Percentiles rank a stretch among this genome's conserved stretches.
Evolutionary conservation across 1,284 basidiomycete genomes (phyloP).

Genomic region (Fomitopsis schrenkii): DNA sequence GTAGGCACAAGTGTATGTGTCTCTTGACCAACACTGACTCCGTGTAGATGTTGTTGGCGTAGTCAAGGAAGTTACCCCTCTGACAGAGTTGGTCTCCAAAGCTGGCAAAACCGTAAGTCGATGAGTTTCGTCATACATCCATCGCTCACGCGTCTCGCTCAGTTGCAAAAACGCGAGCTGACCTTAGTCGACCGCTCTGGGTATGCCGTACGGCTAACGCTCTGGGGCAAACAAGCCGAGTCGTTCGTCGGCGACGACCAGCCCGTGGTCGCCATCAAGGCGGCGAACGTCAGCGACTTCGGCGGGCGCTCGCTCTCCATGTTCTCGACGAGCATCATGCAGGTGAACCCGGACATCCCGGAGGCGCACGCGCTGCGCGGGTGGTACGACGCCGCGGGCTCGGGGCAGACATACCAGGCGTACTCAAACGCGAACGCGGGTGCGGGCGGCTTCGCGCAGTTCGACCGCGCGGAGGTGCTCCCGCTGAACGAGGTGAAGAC

Average conservation of each 20-base stretch:
- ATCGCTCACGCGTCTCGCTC: background rate
- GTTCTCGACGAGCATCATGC: slow-evolving; percentile 67
- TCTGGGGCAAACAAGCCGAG: slow-evolving; percentile 97
- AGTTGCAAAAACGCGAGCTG: slow-evolving; percentile 87
- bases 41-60: slow-evolving; percentile 79
- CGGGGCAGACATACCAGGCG: slow-evolving; percentile 61
- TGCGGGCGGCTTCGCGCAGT: slow-evolving; percentile 37
- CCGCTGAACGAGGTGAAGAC: slow-evolving; percentile 84
- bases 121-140: background rate
- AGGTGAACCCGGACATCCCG: slow-evolving; percentile 84
- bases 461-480: slow-evolving; percentile 71
- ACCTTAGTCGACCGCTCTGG: slow-evolving; percentile 84
- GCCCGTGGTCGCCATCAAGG: slow-evolving; percentile 90
- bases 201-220: slow-evolving; percentile 80
- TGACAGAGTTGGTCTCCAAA: slow-evolving; percentile 72
- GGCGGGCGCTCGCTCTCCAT: slow-evolving; percentile 76
- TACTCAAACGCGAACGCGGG: slow-evolving; percentile 47
- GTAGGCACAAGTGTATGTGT: slow-evolving; percentile 44
- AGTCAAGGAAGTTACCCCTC: slow-evolving; percentile 73
- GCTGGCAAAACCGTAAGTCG: slow-evolving; percentile 60
- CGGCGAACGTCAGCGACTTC: slow-evolving; percentile 93
- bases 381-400: slow-evolving; percentile 83
- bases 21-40: slow-evolving; percentile 3
- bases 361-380: slow-evolving; percentile 86
- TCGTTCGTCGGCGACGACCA: slow-evolving; percentile 57